Evolutionary conservation across 208 protist genomes (phyloP).

Genomic region (Leishmania amazonensis): DNA sequence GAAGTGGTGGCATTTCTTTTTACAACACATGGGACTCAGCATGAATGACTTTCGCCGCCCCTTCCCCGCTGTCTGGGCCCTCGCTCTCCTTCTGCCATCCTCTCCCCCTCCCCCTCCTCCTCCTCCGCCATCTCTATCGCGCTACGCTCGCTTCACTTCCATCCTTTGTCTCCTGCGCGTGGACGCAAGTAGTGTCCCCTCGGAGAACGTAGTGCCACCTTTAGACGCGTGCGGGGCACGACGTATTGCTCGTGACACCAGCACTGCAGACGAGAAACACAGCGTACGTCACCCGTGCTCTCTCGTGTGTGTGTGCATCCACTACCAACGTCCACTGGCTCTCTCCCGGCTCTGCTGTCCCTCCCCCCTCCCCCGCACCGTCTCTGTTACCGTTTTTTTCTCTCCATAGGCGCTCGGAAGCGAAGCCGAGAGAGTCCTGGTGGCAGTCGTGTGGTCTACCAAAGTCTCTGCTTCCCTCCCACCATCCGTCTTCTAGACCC

Average conservation of each 20-base stretch:
- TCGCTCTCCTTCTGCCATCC: not conserved
- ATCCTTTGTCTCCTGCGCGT: no score
- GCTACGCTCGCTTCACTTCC: not conserved
- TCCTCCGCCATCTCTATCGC: not conserved
- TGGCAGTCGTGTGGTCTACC: not conserved
- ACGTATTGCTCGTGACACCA: not conserved
- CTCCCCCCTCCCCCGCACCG: not conserved
- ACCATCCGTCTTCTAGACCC: not conserved
- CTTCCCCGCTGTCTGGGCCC: no score
- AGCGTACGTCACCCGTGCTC: not conserved
- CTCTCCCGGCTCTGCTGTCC: not conserved
- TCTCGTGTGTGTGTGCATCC: not conserved
- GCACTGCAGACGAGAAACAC: not conserved
- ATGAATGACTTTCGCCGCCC: not conserved
- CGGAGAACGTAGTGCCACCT: not conserved
- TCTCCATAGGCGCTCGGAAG: not conserved
- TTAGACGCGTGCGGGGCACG: not conserved
- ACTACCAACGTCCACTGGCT: not conserved
- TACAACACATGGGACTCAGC: not conserved
- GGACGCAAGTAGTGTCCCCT: not conserved
- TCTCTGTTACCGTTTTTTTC: not conserved
- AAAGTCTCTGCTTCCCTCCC: constrained; percentile 7
- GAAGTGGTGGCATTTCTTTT: not conserved
- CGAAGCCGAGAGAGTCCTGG: not conserved
- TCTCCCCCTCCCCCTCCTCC: not conserved